Evolutionary conservation across 306 rosid genomes (phyloP).

Genomic region (Luffa aegyptiaca): DNA sequence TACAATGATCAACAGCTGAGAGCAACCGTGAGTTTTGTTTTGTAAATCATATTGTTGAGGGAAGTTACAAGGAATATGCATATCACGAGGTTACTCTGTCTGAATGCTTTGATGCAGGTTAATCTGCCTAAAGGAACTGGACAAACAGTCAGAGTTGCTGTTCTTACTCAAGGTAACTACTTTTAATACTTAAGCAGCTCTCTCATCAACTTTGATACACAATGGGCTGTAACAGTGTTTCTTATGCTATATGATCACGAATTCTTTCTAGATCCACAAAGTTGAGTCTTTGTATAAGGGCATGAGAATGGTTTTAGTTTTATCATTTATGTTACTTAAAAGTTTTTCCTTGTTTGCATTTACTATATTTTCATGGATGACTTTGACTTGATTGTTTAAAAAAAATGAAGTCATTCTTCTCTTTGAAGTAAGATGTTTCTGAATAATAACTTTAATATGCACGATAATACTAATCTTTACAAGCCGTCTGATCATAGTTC

Average conservation of each 20-base stretch:
- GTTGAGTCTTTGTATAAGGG: neutral
- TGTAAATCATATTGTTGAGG: constrained; percentile 1
- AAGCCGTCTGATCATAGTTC: no score
- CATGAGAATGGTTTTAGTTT: neutral
- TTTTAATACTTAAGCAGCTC: neutral
- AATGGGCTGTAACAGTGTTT: neutral
- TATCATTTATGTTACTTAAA: neutral
- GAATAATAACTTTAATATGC: no score
- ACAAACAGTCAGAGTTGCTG: constrained; percentile 80
- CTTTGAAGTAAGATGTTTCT: no score
- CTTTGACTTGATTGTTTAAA: no score
- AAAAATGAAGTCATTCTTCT: no score
- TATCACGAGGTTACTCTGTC: neutral
- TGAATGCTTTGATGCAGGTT: constrained; percentile 37
- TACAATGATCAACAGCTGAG: constrained; percentile 95
- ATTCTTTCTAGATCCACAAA: neutral
- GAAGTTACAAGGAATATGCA: neutral
- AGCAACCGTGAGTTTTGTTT: constrained; percentile 69
- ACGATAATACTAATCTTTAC: no score
- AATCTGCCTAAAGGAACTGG: constrained; percentile 98
- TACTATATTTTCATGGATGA: no score
- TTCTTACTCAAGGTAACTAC: constrained; percentile 83
- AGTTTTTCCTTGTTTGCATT: no score
- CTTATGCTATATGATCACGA: neutral
- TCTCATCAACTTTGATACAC: neutral